A percentile compares a stretch with the other conserved stretches of the same genome.
Evolutionary conservation across 176 grass and related monocot species (phyloP).

Genomic region (Rhipidocladum racemiflorum): DNA sequence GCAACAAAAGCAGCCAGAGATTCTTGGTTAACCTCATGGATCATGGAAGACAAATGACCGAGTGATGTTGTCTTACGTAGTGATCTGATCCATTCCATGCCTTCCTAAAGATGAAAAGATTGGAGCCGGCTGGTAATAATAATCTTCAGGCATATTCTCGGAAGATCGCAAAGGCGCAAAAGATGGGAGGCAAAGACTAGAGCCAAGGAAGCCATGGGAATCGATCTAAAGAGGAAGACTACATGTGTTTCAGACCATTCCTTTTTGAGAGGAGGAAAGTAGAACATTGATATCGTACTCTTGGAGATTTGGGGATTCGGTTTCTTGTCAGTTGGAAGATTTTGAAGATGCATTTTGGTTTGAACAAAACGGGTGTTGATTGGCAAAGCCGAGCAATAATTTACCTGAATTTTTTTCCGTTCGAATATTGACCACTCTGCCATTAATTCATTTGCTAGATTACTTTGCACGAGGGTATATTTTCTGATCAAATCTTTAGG

Average conservation of each 20-base stretch:
- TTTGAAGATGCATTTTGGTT: not conserved
- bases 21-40: not conserved
- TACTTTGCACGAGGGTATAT: not conserved
- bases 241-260: not conserved
- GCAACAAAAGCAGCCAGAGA: not conserved
- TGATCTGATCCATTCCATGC: not conserved
- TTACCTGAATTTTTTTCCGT: not conserved
- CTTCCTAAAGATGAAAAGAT: not conserved
- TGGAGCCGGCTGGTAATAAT: not conserved
- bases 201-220: not conserved
- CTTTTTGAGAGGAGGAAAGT: not conserved
- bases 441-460: not conserved
- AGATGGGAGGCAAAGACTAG: not conserved
- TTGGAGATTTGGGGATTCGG: not conserved
- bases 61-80: not conserved
- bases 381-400: not conserved
- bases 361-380: not conserved
- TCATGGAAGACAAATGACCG: not conserved
- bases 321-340: not conserved
- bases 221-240: not conserved
- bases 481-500: not conserved
- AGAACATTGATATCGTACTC: not conserved
- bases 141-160: not conserved
- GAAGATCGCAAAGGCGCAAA: not conserved
- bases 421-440: not conserved